These are phyloP conservation scores for Cryptococcus maquisensis DNA, from an alignment of 1,284 basidiomycete species.

Conservation along the genomic window DNA sequence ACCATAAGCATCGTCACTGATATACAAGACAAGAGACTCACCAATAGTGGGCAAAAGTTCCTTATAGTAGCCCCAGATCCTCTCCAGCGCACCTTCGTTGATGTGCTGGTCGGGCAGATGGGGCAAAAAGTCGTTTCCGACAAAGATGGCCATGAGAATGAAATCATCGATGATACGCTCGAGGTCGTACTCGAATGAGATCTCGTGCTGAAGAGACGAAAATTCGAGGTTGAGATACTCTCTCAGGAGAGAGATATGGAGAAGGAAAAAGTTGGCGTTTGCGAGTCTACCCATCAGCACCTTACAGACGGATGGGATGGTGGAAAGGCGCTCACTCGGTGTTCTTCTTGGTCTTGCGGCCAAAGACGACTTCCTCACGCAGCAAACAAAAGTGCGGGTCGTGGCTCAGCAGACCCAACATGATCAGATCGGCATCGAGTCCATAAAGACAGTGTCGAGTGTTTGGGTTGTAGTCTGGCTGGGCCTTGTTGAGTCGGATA, in stretches of 20 bases:
- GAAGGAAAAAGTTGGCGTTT: slow-evolving; percentile 86
- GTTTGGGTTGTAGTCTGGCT: slow-evolving; percentile 71
- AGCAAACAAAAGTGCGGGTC: slow-evolving; percentile 98
- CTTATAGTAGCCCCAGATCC: slow-evolving; percentile 92
- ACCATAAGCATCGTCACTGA: neutral
- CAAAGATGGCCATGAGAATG: slow-evolving; percentile 97
- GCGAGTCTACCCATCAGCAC: slow-evolving; percentile 53
- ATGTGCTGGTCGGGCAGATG: slow-evolving; percentile 96
- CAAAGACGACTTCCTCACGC: slow-evolving; percentile 97
- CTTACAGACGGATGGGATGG: slow-evolving; percentile 11
- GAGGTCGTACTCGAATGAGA: slow-evolving; percentile 71
- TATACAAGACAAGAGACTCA: slow-evolving; percentile 44
- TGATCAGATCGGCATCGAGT: slow-evolving; percentile 96
- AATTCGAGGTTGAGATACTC: slow-evolving; percentile 98
- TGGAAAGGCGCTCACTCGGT: slow-evolving; percentile 56
- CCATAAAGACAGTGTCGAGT: slow-evolving; percentile 92
- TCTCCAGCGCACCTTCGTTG: slow-evolving; percentile 91
- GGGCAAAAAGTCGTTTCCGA: slow-evolving; percentile 98
- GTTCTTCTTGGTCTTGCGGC: slow-evolving; percentile 69
- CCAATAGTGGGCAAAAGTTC: slow-evolving; percentile 75
- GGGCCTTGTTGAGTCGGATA: slow-evolving; percentile 88
- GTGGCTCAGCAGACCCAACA: slow-evolving; percentile 94
- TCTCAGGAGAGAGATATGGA: slow-evolving; percentile 90
- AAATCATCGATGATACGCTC: slow-evolving; percentile 98
- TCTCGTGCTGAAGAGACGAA: slow-evolving; percentile 53